Conservation (phyloP, 805 yeast genomes). For the Lachancea kluyveri region DNA sequence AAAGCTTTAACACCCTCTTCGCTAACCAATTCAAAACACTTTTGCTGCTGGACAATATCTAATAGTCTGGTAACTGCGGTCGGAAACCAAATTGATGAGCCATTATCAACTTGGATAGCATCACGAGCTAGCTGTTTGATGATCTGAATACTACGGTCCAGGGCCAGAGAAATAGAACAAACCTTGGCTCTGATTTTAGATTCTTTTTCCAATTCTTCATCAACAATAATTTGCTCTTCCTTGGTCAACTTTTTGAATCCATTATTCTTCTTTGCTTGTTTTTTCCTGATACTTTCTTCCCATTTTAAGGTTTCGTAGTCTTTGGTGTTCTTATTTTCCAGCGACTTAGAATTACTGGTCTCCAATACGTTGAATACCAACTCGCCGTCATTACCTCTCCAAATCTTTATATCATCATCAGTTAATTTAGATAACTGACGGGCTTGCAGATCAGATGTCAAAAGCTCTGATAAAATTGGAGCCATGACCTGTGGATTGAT, state of each 20-base stretch:
- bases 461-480: slow-evolving; percentile 40
- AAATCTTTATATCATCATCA: slow-evolving; percentile 50
- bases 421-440: slow-evolving; percentile 36
- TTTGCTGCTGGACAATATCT: slow-evolving; percentile 34
- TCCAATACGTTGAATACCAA: slow-evolving; percentile 60
- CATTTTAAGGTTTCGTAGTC: slow-evolving; percentile 83
- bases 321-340: slow-evolving; percentile 64
- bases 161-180: slow-evolving; percentile 29
- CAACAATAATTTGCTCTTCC: slow-evolving; percentile 65
- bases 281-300: slow-evolving; percentile 81
- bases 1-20: slow-evolving; percentile 42
- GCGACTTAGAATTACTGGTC: slow-evolving; percentile 35
- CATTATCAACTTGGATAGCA: slow-evolving; percentile 53
- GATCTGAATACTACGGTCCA: slow-evolving; percentile 47
- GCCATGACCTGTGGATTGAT: slow-evolving; percentile 52
- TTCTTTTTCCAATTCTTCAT: slow-evolving; percentile 61
- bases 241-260: slow-evolving; percentile 53
- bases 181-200: slow-evolving; percentile 46
- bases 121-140: slow-evolving; percentile 47
- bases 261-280: slow-evolving; percentile 46
- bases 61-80: slow-evolving; percentile 49
- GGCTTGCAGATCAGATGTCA: slow-evolving; percentile 39
- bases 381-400: slow-evolving; percentile 64
- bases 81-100: slow-evolving; percentile 65
- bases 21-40: slow-evolving; percentile 36